phyloP scores from a whole-genome alignment of 2,329 filamentous ascomycete genomes.

The Xylaria sp. region DNA sequence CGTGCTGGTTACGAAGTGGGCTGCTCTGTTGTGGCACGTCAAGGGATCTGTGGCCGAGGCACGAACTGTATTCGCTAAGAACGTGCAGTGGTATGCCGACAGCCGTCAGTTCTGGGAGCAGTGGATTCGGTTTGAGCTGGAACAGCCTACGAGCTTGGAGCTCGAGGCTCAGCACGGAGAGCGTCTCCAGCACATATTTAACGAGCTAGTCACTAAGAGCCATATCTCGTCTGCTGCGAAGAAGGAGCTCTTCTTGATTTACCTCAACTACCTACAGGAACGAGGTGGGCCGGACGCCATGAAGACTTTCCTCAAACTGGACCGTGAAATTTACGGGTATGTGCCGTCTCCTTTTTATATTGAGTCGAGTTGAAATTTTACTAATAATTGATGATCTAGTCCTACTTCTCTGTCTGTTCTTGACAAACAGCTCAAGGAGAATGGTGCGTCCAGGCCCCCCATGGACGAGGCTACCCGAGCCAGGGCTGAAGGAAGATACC shows the following conservation, averaged over 20 bases:
- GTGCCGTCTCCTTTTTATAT: constrained; percentile 26
- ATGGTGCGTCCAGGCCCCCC: constrained; percentile 38
- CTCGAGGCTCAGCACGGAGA: constrained; percentile 61
- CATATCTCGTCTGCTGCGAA: constrained; percentile 61
- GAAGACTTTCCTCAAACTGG: constrained; percentile 77
- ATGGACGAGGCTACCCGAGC: constrained; percentile 47
- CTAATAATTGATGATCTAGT: constrained; percentile 29
- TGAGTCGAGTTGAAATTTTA: constrained; percentile 8
- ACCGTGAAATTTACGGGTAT: constrained; percentile 82
- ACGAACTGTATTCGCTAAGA: constrained; percentile 74
- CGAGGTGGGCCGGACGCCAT: constrained; percentile 77
- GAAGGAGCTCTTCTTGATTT: constrained; percentile 69
- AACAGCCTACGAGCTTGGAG: constrained; percentile 65
- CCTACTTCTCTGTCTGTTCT: constrained; percentile 43
- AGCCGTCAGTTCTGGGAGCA: constrained; percentile 85
- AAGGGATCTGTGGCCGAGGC: constrained; percentile 77
- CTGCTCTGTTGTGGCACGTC: constrained; percentile 77
- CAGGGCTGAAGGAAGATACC: constrained; percentile 48
- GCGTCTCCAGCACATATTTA: constrained; percentile 75
- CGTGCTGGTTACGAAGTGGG: constrained; percentile 83
- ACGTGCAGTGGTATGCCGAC: constrained; percentile 77
- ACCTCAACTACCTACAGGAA: constrained; percentile 79
- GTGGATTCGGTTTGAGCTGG: constrained; percentile 83
- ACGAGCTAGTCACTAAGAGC: constrained; percentile 68
- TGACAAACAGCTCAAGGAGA: constrained; percentile 41